phyloP scores from a whole-genome alignment of 768 basidiomycete genomes.

The Termitomyces sp. region DNA sequence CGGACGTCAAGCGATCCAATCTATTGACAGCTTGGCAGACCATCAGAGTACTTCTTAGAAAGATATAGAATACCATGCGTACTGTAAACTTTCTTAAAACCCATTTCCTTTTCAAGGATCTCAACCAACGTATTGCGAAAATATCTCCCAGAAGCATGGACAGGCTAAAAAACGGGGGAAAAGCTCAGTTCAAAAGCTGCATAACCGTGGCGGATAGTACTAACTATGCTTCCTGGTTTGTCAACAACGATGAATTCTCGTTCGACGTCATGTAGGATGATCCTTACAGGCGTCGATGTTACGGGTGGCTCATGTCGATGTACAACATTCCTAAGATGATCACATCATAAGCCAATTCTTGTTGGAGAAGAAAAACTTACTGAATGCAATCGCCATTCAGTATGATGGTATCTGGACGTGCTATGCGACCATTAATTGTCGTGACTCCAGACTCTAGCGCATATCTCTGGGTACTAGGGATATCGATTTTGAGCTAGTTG shows the following conservation, averaged over 20 bases:
- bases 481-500: background rate
- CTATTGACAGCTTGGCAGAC: conserved; percentile 80
- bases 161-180: conserved; percentile 51
- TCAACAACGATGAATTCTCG: conserved; percentile 89
- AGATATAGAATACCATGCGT: conserved; percentile 27
- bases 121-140: conserved; percentile 85
- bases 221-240: conserved; percentile 94
- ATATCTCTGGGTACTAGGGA: conserved; percentile 37
- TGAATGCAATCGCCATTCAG: conserved; percentile 88
- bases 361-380: conserved; percentile 40
- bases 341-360: background rate
- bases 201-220: conserved; percentile 33
- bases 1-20: conserved; percentile 90
- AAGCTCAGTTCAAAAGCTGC: conserved; percentile 9
- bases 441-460: conserved; percentile 91
- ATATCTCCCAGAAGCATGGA: conserved; percentile 91
- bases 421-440: conserved; percentile 88
- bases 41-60: conserved; percentile 3
- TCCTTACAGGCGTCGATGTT: conserved; percentile 74
- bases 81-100: conserved; percentile 82
- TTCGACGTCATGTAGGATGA: conserved; percentile 75
- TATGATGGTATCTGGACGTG: conserved; percentile 74
- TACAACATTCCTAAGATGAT: conserved; percentile 69
- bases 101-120: conserved; percentile 82
- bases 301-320: conserved; percentile 98